Conservation (phyloP, 345 rosid genomes). For the Syzygium aromaticum region DNA sequence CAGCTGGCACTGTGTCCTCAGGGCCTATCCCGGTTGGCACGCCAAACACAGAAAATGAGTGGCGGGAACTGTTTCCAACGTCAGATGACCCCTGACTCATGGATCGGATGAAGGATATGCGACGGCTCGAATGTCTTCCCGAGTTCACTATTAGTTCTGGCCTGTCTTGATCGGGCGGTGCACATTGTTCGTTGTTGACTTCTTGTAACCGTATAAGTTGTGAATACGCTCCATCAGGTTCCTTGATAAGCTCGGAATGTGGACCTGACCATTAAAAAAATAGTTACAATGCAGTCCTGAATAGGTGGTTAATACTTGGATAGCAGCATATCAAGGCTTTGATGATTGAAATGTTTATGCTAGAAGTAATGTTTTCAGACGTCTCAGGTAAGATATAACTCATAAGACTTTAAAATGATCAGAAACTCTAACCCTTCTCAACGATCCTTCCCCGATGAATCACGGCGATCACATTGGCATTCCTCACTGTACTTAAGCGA, state of each 20-base stretch:
- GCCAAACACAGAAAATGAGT: conserved; percentile 6
- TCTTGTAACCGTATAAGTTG: conserved; percentile 75
- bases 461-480: conserved; percentile 8
- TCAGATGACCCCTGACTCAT: conserved; percentile 1
- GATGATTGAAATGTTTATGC: not conserved
- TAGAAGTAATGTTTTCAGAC: not conserved
- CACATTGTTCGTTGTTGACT: conserved; percentile 7
- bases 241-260: conserved; percentile 43
- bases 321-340: not conserved
- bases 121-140: conserved; percentile 8
- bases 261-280: conserved; percentile 27
- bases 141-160: not conserved
- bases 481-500: conserved; percentile 30
- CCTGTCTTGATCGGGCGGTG: not conserved
- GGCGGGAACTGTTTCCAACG: conserved; percentile 8
- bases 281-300: not conserved
- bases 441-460: conserved; percentile 32
- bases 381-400: not conserved
- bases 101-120: conserved; percentile 4
- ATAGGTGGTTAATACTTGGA: not conserved
- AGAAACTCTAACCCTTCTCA: conserved; percentile 14
- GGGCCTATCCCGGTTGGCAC: not conserved
- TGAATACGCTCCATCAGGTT: conserved; percentile 72
- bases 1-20: not conserved
- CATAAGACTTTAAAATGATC: not conserved